Evolutionary conservation across 108 stramenopile genomes (phyloP).

Genomic region (Cyclotella choctawhatcheeana): DNA sequence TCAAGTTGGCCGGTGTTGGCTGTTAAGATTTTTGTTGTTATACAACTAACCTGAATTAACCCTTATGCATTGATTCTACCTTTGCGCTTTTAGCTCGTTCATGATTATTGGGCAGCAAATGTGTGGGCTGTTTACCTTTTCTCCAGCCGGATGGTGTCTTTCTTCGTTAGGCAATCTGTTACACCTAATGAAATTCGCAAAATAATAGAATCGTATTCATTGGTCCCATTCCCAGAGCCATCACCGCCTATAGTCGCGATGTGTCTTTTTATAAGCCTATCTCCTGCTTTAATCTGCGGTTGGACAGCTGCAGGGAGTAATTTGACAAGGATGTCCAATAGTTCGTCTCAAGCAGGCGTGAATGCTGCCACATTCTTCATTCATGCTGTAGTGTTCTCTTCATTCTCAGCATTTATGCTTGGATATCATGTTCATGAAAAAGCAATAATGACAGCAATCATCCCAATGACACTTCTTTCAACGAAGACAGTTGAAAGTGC

Average conservation of each 20-base stretch:
- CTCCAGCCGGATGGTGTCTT: slow-evolving; percentile 55
- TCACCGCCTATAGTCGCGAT: slow-evolving; percentile 62
- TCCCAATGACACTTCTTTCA: slow-evolving; percentile 73
- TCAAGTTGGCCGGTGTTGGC: too few relatives aligned
- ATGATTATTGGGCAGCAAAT: slow-evolving; percentile 99
- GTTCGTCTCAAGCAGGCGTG: not conserved
- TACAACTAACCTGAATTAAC: too few relatives aligned
- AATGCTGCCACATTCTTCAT: slow-evolving; percentile 36
- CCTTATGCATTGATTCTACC: too few relatives aligned
- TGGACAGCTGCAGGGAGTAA: slow-evolving; percentile 45
- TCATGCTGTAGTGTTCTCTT: slow-evolving; percentile 62
- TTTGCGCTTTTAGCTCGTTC: slow-evolving; percentile 61
- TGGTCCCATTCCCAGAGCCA: slow-evolving; percentile 66
- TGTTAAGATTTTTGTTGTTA: too few relatives aligned
- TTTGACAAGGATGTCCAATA: not conserved
- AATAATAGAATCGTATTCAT: slow-evolving; percentile 19
- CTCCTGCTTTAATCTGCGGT: slow-evolving; percentile 53
- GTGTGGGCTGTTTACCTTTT: slow-evolving; percentile 92
- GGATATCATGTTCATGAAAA: slow-evolving; percentile 98
- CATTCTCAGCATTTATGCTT: slow-evolving; percentile 73
- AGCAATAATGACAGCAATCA: slow-evolving; percentile 86
- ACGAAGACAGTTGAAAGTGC: slow-evolving; percentile 24
- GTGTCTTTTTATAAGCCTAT: slow-evolving; percentile 52
- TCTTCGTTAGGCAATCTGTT: slow-evolving; percentile 14
- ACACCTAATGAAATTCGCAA: slow-evolving; percentile 21